phyloP scores from a whole-genome alignment of 2,329 filamentous ascomycete genomes.

The Penicillium palitans region DNA sequence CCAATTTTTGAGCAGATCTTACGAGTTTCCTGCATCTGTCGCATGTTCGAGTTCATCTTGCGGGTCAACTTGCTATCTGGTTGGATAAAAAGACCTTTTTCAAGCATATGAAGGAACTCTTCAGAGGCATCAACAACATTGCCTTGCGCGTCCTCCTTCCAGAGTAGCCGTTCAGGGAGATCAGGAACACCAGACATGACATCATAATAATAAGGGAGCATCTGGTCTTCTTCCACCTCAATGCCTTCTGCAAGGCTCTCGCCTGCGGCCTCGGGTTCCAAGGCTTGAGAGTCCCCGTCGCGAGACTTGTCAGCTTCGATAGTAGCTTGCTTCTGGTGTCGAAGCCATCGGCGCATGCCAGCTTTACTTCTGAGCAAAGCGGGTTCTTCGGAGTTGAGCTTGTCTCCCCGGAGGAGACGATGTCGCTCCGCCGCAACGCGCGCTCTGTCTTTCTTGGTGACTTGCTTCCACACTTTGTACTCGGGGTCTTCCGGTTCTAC shows the following conservation, averaged over 20 bases:
- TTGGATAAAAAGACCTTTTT: conserved; percentile 71
- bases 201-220: conserved; percentile 94
- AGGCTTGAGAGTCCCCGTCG: conserved; percentile 48
- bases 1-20: conserved; percentile 96
- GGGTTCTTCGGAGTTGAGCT: conserved; percentile 81
- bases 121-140: conserved; percentile 85
- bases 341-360: conserved; percentile 85
- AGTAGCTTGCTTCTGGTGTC: conserved; percentile 71
- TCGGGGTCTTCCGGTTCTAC: conserved; percentile 82
- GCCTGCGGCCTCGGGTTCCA: conserved; percentile 53
- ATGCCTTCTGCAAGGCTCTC: conserved; percentile 95
- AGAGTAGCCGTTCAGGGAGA: conserved; percentile 72
- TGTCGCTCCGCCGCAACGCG: conserved; percentile 81
- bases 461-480: conserved; percentile 98
- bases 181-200: conserved; percentile 82
- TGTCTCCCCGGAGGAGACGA: conserved; percentile 80
- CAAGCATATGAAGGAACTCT: conserved; percentile 77
- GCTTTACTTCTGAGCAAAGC: conserved; percentile 81
- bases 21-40: conserved; percentile 93
- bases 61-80: conserved; percentile 71
- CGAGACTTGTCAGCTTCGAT: conserved; percentile 50
- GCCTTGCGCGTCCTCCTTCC: conserved; percentile 87
- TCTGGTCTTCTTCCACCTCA: conserved; percentile 78
- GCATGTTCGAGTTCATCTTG: conserved; percentile 87
- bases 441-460: conserved; percentile 94